Evolutionary conservation across 345 rosid genomes (phyloP).

Genomic region (Salix viminalis): DNA sequence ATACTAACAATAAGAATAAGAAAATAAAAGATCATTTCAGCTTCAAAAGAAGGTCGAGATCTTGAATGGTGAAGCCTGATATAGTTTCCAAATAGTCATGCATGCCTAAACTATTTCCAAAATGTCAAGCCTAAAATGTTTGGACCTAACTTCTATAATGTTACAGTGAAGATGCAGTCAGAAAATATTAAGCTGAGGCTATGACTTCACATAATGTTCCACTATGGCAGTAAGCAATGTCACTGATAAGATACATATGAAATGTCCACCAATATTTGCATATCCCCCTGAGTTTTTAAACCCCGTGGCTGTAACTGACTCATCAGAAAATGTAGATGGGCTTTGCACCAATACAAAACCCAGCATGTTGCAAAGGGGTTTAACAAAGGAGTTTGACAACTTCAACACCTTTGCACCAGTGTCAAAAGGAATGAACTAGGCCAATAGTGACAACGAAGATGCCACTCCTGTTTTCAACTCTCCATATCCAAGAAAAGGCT

Average conservation of each 20-base stretch:
- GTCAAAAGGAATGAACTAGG: too few species aligned
- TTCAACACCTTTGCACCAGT: background rate
- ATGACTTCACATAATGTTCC: background rate
- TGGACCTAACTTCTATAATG: background rate
- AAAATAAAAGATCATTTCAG: background rate
- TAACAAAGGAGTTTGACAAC: background rate
- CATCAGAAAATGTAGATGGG: background rate
- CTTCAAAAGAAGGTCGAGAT: background rate
- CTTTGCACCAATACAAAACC: background rate
- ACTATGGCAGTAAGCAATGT: background rate
- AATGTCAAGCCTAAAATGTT: background rate
- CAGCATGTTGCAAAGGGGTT: background rate
- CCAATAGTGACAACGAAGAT: background rate
- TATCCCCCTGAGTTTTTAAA: background rate
- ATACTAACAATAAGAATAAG: background rate
- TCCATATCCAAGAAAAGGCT: too few species aligned
- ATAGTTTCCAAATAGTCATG: background rate
- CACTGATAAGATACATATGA: background rate
- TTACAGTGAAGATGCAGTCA: background rate
- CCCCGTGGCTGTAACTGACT: background rate
- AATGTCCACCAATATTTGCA: background rate
- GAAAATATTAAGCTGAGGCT: background rate
- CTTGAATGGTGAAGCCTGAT: background rate
- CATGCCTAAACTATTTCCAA: background rate
- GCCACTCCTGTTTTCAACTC: background rate